Base-by-base conservation (phyloP, 345 rosid genomes). In the Melaleuca alternifolia region DNA sequence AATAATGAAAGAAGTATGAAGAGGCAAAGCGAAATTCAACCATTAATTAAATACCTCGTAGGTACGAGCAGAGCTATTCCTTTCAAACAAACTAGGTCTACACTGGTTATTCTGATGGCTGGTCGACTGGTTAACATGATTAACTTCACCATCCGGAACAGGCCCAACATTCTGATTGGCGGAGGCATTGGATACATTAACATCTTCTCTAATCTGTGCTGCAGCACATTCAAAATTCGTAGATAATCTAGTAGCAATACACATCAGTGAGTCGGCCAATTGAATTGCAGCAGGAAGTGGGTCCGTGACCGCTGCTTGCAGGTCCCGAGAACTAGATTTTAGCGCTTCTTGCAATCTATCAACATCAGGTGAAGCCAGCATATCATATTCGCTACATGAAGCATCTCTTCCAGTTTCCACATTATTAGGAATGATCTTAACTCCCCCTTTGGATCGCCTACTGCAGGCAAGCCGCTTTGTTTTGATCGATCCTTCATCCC, bases 221-320 rank as follows among this genome's bases (percentile, higher is more conserved):
- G 82, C 76, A 76, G 87, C 26, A 51, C 83, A 15, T 54, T 87
- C 50, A 28, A 84, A 33, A 84, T 85, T 51, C 82, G 77, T 28
- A 48, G 83, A 21, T 44, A 53, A 71, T 48, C 23, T 12, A 14
- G 59, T 71, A 75, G 75, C 83, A 33, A 84, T 33, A 41, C 84
- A 56, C 87, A 85, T 62, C 84, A 95, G 84, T 65, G 86, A 85
- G 85, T 86, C 87, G 10, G 95, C 90, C 41, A 85, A 57, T 48
- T n/a, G 85, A 16, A 93, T 41, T 8, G 94, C 91, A 82, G 88
- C 89, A 12, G 94, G 93, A 56, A 93, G 94, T 56, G 94, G 95
- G 84, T 94, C 96, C 11, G 83, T 89, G 21, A 93, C 93, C 37
- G 84, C 44, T 2, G 91, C 88, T 88, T 54, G 90, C 82, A 95